Evolutionary conservation across 2,329 filamentous ascomycete species (phyloP).

Genomic region (Tolypocladium tropicale): DNA sequence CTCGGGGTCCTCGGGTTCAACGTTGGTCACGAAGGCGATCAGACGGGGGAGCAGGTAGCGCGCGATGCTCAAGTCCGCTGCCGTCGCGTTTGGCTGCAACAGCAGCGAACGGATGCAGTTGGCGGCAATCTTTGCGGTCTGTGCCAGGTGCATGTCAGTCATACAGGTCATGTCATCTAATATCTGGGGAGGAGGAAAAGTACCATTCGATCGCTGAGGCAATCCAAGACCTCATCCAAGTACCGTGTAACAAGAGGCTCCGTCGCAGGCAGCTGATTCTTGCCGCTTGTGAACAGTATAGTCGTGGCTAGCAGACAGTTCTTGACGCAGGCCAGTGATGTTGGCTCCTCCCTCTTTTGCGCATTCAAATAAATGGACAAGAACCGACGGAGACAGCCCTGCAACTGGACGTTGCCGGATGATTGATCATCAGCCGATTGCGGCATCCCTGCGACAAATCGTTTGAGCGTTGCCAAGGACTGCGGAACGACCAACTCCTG

Average conservation of each 20-base stretch:
- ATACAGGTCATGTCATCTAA: neutral
- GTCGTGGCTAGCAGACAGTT: constrained; percentile 84
- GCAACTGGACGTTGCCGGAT: constrained; percentile 58
- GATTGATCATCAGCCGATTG: constrained; percentile 31
- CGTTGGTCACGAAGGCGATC: constrained; percentile 62
- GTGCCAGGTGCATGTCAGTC: neutral
- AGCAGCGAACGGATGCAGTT: constrained; percentile 83
- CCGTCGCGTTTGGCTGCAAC: constrained; percentile 49
- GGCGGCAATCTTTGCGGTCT: constrained; percentile 81
- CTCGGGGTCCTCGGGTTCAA: constrained; percentile 68
- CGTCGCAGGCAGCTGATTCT: constrained; percentile 60
- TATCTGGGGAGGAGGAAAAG: neutral
- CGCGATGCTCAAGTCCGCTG: constrained; percentile 62
- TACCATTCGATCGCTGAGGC: constrained; percentile 69
- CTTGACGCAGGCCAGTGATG: constrained; percentile 80
- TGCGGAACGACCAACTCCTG: constrained; percentile 85
- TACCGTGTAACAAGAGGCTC: constrained; percentile 69
- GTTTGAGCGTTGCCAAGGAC: constrained; percentile 80
- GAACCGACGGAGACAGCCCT: constrained; percentile 74
- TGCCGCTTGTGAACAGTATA: constrained; percentile 74
- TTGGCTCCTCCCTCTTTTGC: constrained; percentile 63
- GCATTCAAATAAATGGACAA: constrained; percentile 67
- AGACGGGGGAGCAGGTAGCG: constrained; percentile 66
- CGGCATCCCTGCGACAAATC: constrained; percentile 73
- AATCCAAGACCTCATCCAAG: constrained; percentile 74